Evolutionary conservation across 2,329 filamentous ascomycete genomes (phyloP).

Genomic region (Pestalotiopsis sp.): DNA sequence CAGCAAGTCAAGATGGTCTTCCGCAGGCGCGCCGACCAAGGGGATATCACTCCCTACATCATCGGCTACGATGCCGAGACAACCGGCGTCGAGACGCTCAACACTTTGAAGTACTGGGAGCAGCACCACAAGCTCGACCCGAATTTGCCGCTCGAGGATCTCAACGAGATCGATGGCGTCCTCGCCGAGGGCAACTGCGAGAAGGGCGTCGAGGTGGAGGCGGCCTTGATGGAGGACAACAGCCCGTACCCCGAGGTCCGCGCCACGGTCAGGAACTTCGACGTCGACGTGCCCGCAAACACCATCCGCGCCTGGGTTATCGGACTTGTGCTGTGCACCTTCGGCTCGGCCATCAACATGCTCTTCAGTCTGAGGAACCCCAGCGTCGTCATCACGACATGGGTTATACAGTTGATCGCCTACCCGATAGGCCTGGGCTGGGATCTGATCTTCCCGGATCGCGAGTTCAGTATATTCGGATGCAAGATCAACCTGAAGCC

Average conservation of each 20-base stretch:
- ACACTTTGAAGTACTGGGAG: slow-evolving; percentile 43
- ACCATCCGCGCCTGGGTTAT: slow-evolving; percentile 65
- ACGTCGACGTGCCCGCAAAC: slow-evolving; percentile 55
- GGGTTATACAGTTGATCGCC: slow-evolving; percentile 57
- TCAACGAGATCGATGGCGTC: slow-evolving; percentile 53
- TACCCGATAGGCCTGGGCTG: slow-evolving; percentile 47
- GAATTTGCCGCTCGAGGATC: slow-evolving; percentile 55
- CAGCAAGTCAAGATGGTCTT: slow-evolving; percentile 22
- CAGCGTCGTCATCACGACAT: slow-evolving; percentile 53
- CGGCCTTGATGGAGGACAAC: slow-evolving; percentile 53
- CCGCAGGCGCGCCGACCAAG: slow-evolving; percentile 24
- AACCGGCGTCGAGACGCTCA: slow-evolving; percentile 22
- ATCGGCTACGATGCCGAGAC: slow-evolving; percentile 23
- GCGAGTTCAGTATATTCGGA: slow-evolving; percentile 35
- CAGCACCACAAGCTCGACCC: slow-evolving; percentile 59
- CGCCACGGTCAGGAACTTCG: slow-evolving; percentile 44
- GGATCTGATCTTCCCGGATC: slow-evolving; percentile 37
- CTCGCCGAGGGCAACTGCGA: slow-evolving; percentile 46
- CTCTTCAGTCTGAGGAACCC: slow-evolving; percentile 53
- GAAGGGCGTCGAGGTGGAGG: slow-evolving; percentile 48
- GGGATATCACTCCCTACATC: slow-evolving; percentile 21
- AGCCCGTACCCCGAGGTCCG: slow-evolving; percentile 57
- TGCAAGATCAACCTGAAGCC: slow-evolving; percentile 42
- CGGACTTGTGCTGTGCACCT: slow-evolving; percentile 58
- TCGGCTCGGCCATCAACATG: slow-evolving; percentile 60